Evolutionary conservation across 495 filamentous ascomycete species (phyloP), one percentile per base, ranked within the genome.

Genomic region (Trichoderma reesei): DNA sequence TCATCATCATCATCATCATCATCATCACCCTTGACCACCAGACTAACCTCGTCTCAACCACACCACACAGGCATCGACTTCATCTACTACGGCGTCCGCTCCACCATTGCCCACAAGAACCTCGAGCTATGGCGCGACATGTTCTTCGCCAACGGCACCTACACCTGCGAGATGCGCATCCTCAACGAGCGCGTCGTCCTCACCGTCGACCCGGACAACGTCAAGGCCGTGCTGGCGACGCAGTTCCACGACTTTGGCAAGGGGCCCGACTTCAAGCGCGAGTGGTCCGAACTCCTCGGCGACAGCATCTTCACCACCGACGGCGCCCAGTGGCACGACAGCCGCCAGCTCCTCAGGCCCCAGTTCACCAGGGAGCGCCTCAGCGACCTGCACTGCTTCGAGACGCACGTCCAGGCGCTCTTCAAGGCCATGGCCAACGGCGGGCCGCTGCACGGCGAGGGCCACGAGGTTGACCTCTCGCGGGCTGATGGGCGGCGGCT

Each of bases 281-380:
- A 87, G 39, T 92, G 88, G 87, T 79, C 82, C 63, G 80, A 83
- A 36, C 91, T 93, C 68, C 76, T 93, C 8, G 90, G 90, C 26
- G 85, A 91, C 67, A 84, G 84, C 70, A 92, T 93, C 77, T 93
- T 96, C 73, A 80, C 82, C 18, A 91, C 86, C 2, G 90, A 95
- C 69, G 87, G 88, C 8, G 79, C 85, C 54, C 67, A 80, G 42
- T 94, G 91, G 92, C 87, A 91, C 67, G 75, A 72, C 63, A 88
- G 85, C 51, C 85, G 91, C 42, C 86, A 90, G 66, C 79, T 94
- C 13, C 85, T 96, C 62, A 80, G 90, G 5, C 91, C 92, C 3
- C 90, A 92, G 74, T 97, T 96, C 73, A 82, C 85, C 61, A 85
- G 88, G 63, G 88, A 94, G 65, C 87, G 90, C 26, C 84, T 96